Evolutionary conservation across 2,329 filamentous ascomycete genomes (phyloP).

Genomic region (Arthrobotrys entomopaga): DNA sequence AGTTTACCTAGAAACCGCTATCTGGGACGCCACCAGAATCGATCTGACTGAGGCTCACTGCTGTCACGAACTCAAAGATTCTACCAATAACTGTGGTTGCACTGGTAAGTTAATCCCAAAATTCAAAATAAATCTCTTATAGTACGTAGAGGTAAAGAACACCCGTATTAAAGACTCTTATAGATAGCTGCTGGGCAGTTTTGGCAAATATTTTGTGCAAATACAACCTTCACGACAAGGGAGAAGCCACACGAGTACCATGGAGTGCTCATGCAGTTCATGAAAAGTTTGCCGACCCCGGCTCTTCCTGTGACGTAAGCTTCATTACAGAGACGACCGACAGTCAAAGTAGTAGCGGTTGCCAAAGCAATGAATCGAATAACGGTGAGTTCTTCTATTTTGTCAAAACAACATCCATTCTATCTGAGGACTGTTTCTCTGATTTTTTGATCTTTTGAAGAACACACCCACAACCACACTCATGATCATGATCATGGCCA

Average conservation of each 20-base stretch:
- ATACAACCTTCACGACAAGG: constrained; percentile 27
- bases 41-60: constrained; percentile 23
- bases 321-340: constrained; percentile 33
- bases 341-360: constrained; percentile 24
- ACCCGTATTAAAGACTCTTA: not conserved
- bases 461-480: constrained; percentile 13
- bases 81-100: constrained; percentile 6
- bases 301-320: constrained; percentile 25
- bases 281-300: not conserved
- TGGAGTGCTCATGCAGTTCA: not conserved
- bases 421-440: no score
- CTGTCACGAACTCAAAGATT: constrained; percentile 17
- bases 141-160: not conserved
- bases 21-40: constrained; percentile 7
- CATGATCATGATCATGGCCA: not conserved
- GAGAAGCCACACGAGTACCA: not conserved
- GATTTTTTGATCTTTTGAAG: not conserved
- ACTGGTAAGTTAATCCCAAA: constrained; percentile 18
- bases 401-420: no score
- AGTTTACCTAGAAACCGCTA: constrained; percentile 9
- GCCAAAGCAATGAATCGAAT: constrained; percentile 23
- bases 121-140: not conserved
- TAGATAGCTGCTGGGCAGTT: constrained; percentile 25
- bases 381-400: constrained; percentile 16
- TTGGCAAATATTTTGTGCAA: constrained; percentile 41